Evolutionary conservation across 108 stramenopile genomes (phyloP), one percentile per base, ranked within the genome.

Genomic region (Nitzschia sp.): DNA sequence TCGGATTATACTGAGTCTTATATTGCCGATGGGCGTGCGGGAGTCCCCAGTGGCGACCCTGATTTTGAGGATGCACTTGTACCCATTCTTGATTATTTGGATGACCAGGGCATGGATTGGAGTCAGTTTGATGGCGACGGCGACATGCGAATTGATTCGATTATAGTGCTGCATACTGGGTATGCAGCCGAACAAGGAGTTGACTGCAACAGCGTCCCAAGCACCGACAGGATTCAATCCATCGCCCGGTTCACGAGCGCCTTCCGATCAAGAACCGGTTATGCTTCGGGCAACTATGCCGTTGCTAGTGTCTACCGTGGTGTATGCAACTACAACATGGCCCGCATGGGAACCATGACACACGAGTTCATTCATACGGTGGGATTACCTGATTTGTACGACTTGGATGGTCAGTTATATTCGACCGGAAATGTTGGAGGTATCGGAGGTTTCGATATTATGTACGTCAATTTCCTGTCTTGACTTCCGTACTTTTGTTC

Each of bases 141-240:
- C 8, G 65, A 73, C 26, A 68, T 73, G 1, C 43, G 22, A 6
- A 52, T 73, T 20, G 65, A 73, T 26, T 19, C 21, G 11, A 29
- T 69, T 5, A 22, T 69, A 2, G 29, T 76, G 8, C 44, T 89
- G 21, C 82, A 86, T 50, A 72, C 79, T 15, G 91, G 91, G n/a
- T 87, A 87, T 58, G 82, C 80, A 0, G 91, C 91, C 17, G 91
- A 92, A 66, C 41, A 37, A 29, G 59, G 59, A 40, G 48, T 12
- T 22, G 69, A 70, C 53, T 70, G 69, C 38, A 61, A 17, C 10
- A 59, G 58, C 8, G 21, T 34, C 5, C 29, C 29, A 34, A 22
- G 15, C n/a, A 14, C 37, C 15, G 20, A 70, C 41, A 41, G 69
- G 19, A 61, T 70, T 21, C 14, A 40, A 55, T 56, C 67, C 21